A percentile compares a stretch with the other conserved stretches of the same genome.
These are phyloP conservation scores for Cafeteria roenbergensis DNA, from an alignment of 108 stramenopile genomes.

Conservation along the genomic window DNA sequence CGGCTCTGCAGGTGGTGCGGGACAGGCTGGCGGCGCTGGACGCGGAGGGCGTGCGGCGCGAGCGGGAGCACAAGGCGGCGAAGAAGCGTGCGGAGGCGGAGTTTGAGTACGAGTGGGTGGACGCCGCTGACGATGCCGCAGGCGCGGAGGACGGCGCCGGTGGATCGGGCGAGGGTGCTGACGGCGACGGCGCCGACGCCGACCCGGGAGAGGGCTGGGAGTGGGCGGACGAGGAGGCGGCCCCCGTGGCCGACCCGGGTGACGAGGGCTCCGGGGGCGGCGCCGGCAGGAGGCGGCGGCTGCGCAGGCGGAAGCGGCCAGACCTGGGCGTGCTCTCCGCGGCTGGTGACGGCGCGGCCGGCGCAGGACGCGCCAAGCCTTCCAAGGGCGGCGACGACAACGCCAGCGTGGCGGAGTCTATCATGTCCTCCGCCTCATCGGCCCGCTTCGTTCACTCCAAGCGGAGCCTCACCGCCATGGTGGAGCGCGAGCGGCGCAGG, in stretches of 20 bases:
- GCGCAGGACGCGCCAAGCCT: no score
- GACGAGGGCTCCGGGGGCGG: not conserved
- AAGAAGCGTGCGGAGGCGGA: not conserved
- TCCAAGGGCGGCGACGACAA: no score
- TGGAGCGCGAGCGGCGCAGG: no score
- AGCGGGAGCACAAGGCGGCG: no score
- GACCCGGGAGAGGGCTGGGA: not conserved
- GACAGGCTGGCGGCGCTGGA: not conserved
- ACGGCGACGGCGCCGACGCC: no score
- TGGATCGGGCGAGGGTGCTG: not conserved
- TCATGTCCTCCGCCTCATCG: no score
- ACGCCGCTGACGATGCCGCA: not conserved
- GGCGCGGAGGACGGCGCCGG: not conserved
- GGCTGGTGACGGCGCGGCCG: no score
- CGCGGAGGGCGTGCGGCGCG: not conserved
- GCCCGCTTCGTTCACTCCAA: no score
- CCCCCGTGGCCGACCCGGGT: not conserved
- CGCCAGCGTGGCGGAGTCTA: no score
- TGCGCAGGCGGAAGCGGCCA: not conserved
- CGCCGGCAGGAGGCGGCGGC: not conserved
- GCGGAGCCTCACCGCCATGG: no score
- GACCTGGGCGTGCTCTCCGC: no score
- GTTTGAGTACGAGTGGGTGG: not conserved
- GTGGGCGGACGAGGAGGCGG: no score
- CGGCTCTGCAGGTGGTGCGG: conserved; percentile 30